Conservation (phyloP, 306 rosid species). For the Rosa lucieae region DNA sequence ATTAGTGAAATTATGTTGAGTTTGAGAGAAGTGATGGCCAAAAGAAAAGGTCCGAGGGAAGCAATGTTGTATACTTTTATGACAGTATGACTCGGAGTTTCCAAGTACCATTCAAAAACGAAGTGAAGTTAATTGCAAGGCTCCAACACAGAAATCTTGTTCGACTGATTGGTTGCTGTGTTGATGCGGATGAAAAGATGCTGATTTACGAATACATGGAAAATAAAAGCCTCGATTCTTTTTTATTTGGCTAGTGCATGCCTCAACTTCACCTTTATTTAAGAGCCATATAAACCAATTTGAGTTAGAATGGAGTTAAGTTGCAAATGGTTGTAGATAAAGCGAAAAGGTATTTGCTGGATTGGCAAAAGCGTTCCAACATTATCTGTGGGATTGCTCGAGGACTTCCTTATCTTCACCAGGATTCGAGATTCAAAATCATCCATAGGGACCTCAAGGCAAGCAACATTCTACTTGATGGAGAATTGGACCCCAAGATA, state of each 20-base stretch:
- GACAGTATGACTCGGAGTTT: too few species aligned
- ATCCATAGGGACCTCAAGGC: slow-evolving; percentile 84
- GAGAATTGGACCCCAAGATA: slow-evolving; percentile 63
- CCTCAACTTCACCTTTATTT: slow-evolving; percentile 8
- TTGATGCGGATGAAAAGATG: slow-evolving; percentile 59
- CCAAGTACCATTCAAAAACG: slow-evolving; percentile 47
- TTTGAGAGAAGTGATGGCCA: too few species aligned
- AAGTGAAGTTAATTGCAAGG: slow-evolving; percentile 58
- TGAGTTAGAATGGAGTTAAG: not conserved
- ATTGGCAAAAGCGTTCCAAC: slow-evolving; percentile 57
- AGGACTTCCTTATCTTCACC: slow-evolving; percentile 78
- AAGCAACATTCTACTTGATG: slow-evolving; percentile 67
- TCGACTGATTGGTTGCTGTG: slow-evolving; percentile 59
- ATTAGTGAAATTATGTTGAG: too few species aligned
- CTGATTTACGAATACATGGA: slow-evolving; percentile 74
- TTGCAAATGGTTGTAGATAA: slow-evolving; percentile 34
- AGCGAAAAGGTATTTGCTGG: slow-evolving; percentile 29
- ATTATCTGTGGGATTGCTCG: slow-evolving; percentile 68
- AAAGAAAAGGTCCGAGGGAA: too few species aligned
- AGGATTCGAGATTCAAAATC: slow-evolving; percentile 69
- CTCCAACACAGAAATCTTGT: slow-evolving; percentile 82
- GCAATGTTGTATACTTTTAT: too few species aligned
- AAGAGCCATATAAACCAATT: not conserved
- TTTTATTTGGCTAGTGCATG: slow-evolving; percentile 56
- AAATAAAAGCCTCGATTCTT: slow-evolving; percentile 60